These are phyloP conservation scores for Tephrocybe sp. DNA, from an alignment of 768 basidiomycete species.

Conservation along the genomic window DNA sequence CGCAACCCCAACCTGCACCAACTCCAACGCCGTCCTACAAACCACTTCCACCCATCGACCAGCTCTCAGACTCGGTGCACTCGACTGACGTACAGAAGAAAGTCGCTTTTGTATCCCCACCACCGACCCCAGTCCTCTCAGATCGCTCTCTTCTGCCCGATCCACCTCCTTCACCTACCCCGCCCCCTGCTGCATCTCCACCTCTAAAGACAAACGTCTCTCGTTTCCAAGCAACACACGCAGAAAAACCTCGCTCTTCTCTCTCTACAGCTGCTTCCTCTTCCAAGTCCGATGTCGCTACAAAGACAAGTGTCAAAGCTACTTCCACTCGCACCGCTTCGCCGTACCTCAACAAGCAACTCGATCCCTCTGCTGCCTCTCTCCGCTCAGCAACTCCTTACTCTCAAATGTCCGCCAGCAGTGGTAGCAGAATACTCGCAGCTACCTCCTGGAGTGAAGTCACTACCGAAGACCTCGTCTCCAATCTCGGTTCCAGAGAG, in stretches of 20 bases:
- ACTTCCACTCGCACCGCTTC: slow-evolving; percentile 63
- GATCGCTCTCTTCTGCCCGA: slow-evolving; percentile 54
- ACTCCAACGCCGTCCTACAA: slow-evolving; percentile 49
- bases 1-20: slow-evolving; percentile 35
- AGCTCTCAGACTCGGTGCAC: slow-evolving; percentile 6
- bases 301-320: slow-evolving; percentile 40
- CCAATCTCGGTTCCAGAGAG: slow-evolving; percentile 89
- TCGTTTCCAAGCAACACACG: slow-evolving; percentile 73
- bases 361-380: slow-evolving; percentile 55
- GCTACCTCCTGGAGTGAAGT: slow-evolving; percentile 90
- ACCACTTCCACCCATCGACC: slow-evolving; percentile 51
- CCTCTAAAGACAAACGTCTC: slow-evolving; percentile 67
- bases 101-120: slow-evolving; percentile 84
- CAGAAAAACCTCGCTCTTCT: slow-evolving; percentile 68
- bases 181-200: slow-evolving; percentile 23
- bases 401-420: slow-evolving; percentile 67
- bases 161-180: slow-evolving; percentile 25
- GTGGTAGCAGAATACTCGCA: slow-evolving; percentile 71
- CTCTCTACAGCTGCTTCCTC: slow-evolving; percentile 59
- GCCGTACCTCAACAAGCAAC: slow-evolving; percentile 52
- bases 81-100: slow-evolving; percentile 66
- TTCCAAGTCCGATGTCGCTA: slow-evolving; percentile 61
- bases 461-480: slow-evolving; percentile 91
- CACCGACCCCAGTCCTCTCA: slow-evolving; percentile 60
- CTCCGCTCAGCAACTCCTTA: slow-evolving; percentile 81